A percentile compares a stretch with the other conserved stretches of the same genome.
phyloP scores from a whole-genome alignment of 73 alveolate species.

The Paramecium sexaurelia region DNA sequence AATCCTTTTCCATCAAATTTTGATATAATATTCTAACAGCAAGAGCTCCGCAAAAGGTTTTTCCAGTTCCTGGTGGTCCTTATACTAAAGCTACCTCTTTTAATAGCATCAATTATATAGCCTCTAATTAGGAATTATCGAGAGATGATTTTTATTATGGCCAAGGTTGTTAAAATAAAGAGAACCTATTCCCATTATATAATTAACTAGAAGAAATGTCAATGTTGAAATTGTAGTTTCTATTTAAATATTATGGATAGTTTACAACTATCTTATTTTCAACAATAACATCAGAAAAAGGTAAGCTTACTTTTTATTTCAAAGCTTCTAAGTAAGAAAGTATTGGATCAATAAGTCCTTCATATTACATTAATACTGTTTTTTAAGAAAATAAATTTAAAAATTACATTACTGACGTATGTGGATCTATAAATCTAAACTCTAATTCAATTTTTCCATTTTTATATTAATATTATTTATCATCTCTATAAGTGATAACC shows the following conservation, averaged over 20 bases:
- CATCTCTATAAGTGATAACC: background rate
- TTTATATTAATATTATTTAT: background rate
- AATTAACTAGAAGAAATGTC: background rate
- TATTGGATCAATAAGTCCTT: background rate
- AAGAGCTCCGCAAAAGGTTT: constrained; percentile 86
- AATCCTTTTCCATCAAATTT: constrained; percentile 34
- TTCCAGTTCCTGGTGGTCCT: constrained; percentile 98
- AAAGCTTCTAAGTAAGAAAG: background rate
- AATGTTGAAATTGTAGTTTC: background rate
- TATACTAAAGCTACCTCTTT: constrained; percentile 81
- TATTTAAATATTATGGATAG: background rate
- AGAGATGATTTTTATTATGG: background rate
- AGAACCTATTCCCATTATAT: background rate
- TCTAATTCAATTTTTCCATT: constrained; percentile 4
- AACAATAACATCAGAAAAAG: background rate
- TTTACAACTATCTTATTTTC: background rate
- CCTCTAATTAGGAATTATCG: constrained; percentile 75
- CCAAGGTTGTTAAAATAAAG: background rate
- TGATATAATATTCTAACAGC: constrained; percentile 71
- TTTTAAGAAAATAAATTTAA: background rate
- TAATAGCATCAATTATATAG: constrained; percentile 72
- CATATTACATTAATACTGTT: background rate
- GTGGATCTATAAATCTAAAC: background rate
- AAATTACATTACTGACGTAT: background rate
- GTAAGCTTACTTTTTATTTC: background rate